Base-by-base conservation (phyloP, 495 filamentous ascomycete genomes). In the Copromyces sp. region DNA sequence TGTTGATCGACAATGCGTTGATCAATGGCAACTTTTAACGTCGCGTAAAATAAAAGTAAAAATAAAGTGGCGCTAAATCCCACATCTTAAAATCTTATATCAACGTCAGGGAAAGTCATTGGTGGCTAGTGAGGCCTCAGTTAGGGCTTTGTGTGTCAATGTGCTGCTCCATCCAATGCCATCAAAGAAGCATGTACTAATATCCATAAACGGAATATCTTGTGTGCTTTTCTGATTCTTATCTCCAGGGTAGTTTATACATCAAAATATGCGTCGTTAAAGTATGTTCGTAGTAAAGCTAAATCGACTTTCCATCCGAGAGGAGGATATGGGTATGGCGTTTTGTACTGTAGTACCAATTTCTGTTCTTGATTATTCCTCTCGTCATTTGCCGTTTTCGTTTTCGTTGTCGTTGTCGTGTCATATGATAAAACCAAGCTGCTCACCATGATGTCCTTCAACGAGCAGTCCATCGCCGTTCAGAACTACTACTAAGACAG, bases 401-500 rank as follows among this genome's bases (percentile, higher is more conserved):
- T 44, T 7, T 24, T 24, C 24, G 24, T 24, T 24, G 0, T 24
- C 24, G 24, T 24, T 24, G 24, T 24, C 24, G 0, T 24, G 24
- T 17, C 16, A 45, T 45, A 16, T 16, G 11, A 3, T 40, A 40
- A 40, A 12, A 0, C 39, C 39, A 40, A 40, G 9, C 5, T 16
- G 40, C 14, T 41, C 53, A 14, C 14, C 7, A 35, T 35, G 7
- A 9, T 35, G 53, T 65, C 53, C 29, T 17, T 8, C 7, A 35
- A 65, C 29, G 6, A 65, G 53, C 53, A 35, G 53, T 37, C 53
- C 53, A 65, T 65, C 6, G 14, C 53, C 53, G 53, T 65, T 35
- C 29, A 9, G 2, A 12, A 65, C 53, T 65, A 65, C 53, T 65
- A 65, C 72, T 45, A 74, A 68, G 70, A 70, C 41, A 75, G 69